Base-by-base conservation (phyloP, 208 protist species). In the Balamuthia mandrillaris region DNA sequence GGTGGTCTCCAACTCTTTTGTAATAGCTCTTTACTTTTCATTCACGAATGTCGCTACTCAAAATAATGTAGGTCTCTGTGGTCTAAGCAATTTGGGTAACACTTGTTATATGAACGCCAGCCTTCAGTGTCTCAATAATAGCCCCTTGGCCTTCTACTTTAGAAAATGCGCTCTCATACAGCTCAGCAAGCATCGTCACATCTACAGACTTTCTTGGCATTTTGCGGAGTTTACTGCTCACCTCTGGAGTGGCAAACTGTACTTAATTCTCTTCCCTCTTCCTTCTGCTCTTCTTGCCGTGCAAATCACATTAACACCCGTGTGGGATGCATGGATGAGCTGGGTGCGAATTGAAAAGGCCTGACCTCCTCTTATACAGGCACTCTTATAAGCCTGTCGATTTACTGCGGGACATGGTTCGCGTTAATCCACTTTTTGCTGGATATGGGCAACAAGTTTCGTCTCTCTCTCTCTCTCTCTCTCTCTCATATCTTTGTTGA, bases 21-120 rank as follows among this genome's bases (percentile, higher is more conserved):
- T n/a, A n/a, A n/a, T n/a, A n/a, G n/a, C n/a, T n/a, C n/a, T n/a
- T n/a, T n/a, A n/a, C n/a, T n/a, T n/a, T n/a, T n/a, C n/a, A n/a
- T n/a, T n/a, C n/a, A n/a, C n/a, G n/a, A n/a, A n/a, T n/a, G n/a
- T n/a, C n/a, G n/a, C n/a, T n/a, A n/a, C n/a, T n/a, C n/a, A n/a
- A n/a, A n/a, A n/a, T n/a, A n/a, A n/a, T n/a, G n/a, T n/a, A n/a
- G 88, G 88, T 41, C 41, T 70, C 5, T 74, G 54, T 61, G 95
- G 96, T 0, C 81, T 99, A 9, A 14, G 84, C 45, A 98, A 98
- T 81, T 78, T 98, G 3, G 96, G 97, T 44, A 99, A 99, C 87
- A 98, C 97, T 21, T 99, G 97, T 87, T 99, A 97, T 93, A 97
- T 98, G 88, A 98, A 98, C 88, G 88, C 94, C 0, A 94, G 94